Evolutionary conservation across 345 rosid genomes (phyloP).

Genomic region (Hypericum perforatum): DNA sequence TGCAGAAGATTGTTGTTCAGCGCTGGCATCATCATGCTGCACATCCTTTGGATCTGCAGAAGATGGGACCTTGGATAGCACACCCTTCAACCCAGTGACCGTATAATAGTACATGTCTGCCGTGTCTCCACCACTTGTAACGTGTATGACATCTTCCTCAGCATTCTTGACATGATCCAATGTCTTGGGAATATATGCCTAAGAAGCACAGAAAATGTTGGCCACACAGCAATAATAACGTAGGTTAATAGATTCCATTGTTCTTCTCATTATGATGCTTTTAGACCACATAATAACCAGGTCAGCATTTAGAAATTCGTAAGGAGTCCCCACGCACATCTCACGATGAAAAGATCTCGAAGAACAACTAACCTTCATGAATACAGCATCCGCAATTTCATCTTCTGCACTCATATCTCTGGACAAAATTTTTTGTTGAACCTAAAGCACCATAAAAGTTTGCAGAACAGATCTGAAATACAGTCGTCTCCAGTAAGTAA

Average conservation of each 20-base stretch:
- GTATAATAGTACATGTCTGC: conserved; percentile 67
- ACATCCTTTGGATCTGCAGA: conserved; percentile 11
- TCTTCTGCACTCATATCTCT: conserved; percentile 70
- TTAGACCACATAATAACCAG: too few relatives aligned
- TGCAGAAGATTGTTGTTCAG: conserved; percentile 13
- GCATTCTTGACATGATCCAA: conserved; percentile 65
- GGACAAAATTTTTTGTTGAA: conserved; percentile 56
- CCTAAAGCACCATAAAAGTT: conserved; percentile 26
- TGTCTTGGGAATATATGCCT: conserved; percentile 87
- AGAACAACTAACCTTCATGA: conserved; percentile 60
- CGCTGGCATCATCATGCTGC: conserved; percentile 14
- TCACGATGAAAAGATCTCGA: too few relatives aligned
- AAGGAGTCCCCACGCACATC: too few relatives aligned
- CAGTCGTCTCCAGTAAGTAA: neutral
- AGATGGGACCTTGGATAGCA: conserved; percentile 33
- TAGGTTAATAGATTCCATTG: neutral
- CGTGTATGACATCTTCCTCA: conserved; percentile 60
- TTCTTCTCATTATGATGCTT: too few relatives aligned
- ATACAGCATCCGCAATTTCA: conserved; percentile 88
- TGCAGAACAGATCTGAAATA: conserved; percentile 1
- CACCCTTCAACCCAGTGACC: conserved; percentile 72
- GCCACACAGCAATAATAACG: too few relatives aligned
- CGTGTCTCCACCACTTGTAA: conserved; percentile 72
- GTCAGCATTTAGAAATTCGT: neutral
- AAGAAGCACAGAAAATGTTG: conserved; percentile 1